Evolutionary conservation across 192 early-diverging fungal species (phyloP), one percentile per base, ranked within the genome.

Genomic region (Entomortierella beljakovae): DNA sequence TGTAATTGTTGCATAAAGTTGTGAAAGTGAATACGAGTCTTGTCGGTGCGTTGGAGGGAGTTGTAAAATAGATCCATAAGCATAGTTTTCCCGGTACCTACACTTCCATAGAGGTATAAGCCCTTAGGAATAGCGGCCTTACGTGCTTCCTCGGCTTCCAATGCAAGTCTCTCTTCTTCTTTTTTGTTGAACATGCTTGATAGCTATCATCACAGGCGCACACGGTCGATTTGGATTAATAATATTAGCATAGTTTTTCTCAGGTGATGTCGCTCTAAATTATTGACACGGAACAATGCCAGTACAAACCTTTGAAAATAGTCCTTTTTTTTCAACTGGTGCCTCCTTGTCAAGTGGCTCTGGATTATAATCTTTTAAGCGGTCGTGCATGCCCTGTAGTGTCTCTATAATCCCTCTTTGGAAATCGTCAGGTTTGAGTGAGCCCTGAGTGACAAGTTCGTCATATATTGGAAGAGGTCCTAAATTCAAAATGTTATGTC

Each of bases 1-100:
- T 99, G 98, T 1, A 97, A 87, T 57, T 97, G 95, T 10, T 93
- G 85, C 98, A 99, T 99, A 71, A 99, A 99, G n/a, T 92, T 92
- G 68, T 99, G 95, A 71, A 97, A 99, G 68, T 99, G 98, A 22
- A 98, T 89, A 2, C 98, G 90, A 25, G 93, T 88, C 75, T 97
- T 97, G 32, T 91, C 81, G 7, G 75, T 48, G 2, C 91, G 89
- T 9, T 86, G 82, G 7, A 95, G 71, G 1, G 93, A 87, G 80
- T 94, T 87, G 83, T 92, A 99, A 64, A 99, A 96, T 56, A 99
- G 82, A 80, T 99, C 96, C 96, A 99, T 99, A 13, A 94, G 87
- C 83, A 95, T 96, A 0, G 96, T 97, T 67, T 98, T 99, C 25
- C 98, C 98, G 0, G 95, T 96, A 25, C 94, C 94, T 4, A 95